Evolutionary conservation across 371 early-diverging fungal genomes (phyloP), one percentile per base, ranked within the genome.

Genomic region (Rhizopus stolonifer): DNA sequence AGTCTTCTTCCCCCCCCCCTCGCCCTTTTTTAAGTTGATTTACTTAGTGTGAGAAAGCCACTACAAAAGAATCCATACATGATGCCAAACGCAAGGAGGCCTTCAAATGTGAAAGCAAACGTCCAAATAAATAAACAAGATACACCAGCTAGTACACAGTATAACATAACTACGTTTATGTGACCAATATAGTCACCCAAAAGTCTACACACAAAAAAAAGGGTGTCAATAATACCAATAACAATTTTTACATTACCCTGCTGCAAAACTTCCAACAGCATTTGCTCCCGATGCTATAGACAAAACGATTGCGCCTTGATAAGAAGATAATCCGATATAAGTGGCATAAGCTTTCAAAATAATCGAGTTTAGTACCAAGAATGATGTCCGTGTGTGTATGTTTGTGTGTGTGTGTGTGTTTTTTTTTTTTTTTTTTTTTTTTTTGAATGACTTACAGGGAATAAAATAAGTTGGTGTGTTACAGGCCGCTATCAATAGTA

Each of bases 401-500:
- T n/a, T n/a, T n/a, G n/a, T n/a, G n/a, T n/a, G n/a, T n/a, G n/a
- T n/a, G n/a, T n/a, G n/a, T n/a, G n/a, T n/a, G n/a, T n/a, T n/a
- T n/a, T n/a, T n/a, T n/a, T n/a, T n/a, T n/a, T n/a, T n/a, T n/a
- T n/a, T n/a, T n/a, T n/a, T n/a, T 29, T 29, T 29, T 29, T 7
- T 7, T 4, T 7, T 7, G 10, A 29, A 29, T 29, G 10, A 29
- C 48, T 50, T 52, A 67, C 68, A 56, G 43, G 86, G 81, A 15
- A 86, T 23, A 39, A 65, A 80, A 54, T 80, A 82, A 58, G 75
- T 76, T 0, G 87, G 87, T 2, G 83, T 66, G 36, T 79, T 77
- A 36, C 75, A 82, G 2, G 67, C 83, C 17, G 64, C 61, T 13
- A 71, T 63, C 1, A 64, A 49, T 21, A 80, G 61, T 23, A 77